phyloP scores from a whole-genome alignment of 371 early-diverging fungal genomes.

The Mortierella sp. region DNA sequence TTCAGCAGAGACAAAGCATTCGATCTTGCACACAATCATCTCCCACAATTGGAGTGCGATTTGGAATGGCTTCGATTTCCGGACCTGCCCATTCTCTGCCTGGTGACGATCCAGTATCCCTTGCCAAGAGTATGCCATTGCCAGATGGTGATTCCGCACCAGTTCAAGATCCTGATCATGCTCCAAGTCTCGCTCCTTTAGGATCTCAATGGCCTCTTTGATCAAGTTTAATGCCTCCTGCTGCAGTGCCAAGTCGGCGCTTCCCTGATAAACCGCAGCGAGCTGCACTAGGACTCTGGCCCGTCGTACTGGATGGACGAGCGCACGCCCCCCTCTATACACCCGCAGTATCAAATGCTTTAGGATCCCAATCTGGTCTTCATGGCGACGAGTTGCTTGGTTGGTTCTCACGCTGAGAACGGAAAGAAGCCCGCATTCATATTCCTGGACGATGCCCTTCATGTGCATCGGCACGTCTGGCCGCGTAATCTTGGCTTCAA shows the following conservation, averaged over 20 bases:
- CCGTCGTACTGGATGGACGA: conserved; percentile 34
- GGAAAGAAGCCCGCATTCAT: conserved; percentile 27
- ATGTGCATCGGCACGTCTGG: conserved; percentile 10
- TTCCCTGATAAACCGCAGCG: conserved; percentile 17
- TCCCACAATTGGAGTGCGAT: conserved; percentile 72
- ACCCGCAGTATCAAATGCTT: conserved; percentile 10
- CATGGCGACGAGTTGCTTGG: conserved; percentile 10
- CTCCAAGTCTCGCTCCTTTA: conserved; percentile 50
- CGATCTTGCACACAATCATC: conserved; percentile 51
- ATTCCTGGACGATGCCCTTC: conserved; percentile 40
- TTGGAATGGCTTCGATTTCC: conserved; percentile 57
- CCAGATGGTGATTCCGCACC: conserved; percentile 65
- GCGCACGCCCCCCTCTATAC: conserved; percentile 23
- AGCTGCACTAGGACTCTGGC: conserved; percentile 40
- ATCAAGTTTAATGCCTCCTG: conserved; percentile 19
- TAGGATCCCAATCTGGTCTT: conserved; percentile 34
- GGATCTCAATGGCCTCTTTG: conserved; percentile 37
- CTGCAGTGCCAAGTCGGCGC: conserved; percentile 6
- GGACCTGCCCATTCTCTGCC: conserved; percentile 7
- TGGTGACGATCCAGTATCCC: conserved; percentile 58
- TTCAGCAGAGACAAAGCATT: conserved; percentile 42
- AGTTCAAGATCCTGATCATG: conserved; percentile 57
- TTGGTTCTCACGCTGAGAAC: conserved; percentile 26
- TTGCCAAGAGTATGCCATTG: conserved; percentile 68
- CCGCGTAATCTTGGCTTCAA: conserved; percentile 18